A percentile compares a stretch with the other conserved stretches of the same genome.
Evolutionary conservation across 2,329 filamentous ascomycete genomes (phyloP).

Genomic region (Knufia fluminis): DNA sequence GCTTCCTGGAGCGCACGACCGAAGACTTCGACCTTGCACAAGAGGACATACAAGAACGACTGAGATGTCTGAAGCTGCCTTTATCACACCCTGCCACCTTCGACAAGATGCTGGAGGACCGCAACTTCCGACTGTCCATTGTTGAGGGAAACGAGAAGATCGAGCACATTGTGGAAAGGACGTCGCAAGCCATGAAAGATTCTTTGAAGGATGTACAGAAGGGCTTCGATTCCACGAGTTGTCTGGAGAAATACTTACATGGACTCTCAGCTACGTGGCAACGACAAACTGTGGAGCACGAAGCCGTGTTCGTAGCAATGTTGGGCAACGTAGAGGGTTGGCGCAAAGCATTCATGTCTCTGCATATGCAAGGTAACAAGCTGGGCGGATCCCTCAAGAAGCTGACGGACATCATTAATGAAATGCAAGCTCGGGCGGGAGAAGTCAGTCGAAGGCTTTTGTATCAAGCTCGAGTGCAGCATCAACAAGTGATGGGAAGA

Average conservation of each 20-base stretch:
- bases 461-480: conserved; percentile 7
- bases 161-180: conserved; percentile 77
- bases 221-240: conserved; percentile 64
- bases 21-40: conserved; percentile 75
- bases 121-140: conserved; percentile 70
- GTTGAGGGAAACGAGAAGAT: conserved; percentile 83
- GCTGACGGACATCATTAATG: conserved; percentile 66
- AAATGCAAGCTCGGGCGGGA: conserved; percentile 78
- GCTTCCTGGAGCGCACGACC: conserved; percentile 74
- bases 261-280: conserved; percentile 54
- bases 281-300: conserved; percentile 50
- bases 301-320: conserved; percentile 79
- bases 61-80: conserved; percentile 71
- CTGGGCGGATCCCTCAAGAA: conserved; percentile 62
- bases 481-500: conserved; percentile 5
- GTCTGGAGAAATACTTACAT: conserved; percentile 66
- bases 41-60: conserved; percentile 68
- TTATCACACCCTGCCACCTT: conserved; percentile 76
- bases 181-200: conserved; percentile 65
- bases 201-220: conserved; percentile 69
- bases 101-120: conserved; percentile 78
- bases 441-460: conserved; percentile 57
- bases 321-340: conserved; percentile 86
- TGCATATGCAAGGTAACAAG: conserved; percentile 62
- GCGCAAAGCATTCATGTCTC: conserved; percentile 67